Percentiles rank a stretch among this genome's conserved stretches.
These are phyloP conservation scores for Hamamelis virginiana DNA, from an alignment of 164 flowering plant genomes.

Conservation along the genomic window DNA sequence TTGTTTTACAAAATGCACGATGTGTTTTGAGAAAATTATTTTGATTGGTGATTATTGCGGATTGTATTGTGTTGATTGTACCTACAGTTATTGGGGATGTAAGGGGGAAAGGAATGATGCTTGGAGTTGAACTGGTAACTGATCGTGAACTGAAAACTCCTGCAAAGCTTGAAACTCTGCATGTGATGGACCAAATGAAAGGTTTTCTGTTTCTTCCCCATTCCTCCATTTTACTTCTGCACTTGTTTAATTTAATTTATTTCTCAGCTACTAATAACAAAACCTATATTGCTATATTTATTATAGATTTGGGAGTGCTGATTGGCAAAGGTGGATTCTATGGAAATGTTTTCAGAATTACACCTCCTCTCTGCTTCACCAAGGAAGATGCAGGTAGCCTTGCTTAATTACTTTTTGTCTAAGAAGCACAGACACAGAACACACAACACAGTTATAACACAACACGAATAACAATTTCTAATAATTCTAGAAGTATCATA, in stretches of 20 bases:
- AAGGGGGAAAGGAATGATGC: constrained; percentile 86
- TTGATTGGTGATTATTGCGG: too few relatives aligned
- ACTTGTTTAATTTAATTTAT: background rate
- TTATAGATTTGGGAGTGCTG: constrained; percentile 75
- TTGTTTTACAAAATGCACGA: too few relatives aligned
- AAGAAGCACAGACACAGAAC: too few relatives aligned
- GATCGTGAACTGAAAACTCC: constrained; percentile 84
- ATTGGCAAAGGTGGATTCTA: constrained; percentile 88
- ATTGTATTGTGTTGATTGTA: background rate
- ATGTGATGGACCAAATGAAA: constrained; percentile 89
- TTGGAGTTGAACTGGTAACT: constrained; percentile 90
- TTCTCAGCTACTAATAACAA: background rate
- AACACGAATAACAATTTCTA: too few relatives aligned
- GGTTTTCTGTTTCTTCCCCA: constrained; percentile 39
- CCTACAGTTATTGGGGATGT: constrained; percentile 91
- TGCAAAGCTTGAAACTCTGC: constrained; percentile 73
- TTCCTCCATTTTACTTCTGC: background rate
- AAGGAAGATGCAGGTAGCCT: constrained; percentile 79
- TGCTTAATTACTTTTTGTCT: too few relatives aligned
- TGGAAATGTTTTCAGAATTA: constrained; percentile 91
- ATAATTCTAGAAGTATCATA: too few relatives aligned
- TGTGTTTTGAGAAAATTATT: too few relatives aligned
- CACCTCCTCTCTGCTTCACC: constrained; percentile 96
- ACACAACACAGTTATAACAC: too few relatives aligned
- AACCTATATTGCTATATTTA: background rate